phyloP scores from a whole-genome alignment of 2,329 filamentous ascomycete genomes.

The Phialocephala sp. region DNA sequence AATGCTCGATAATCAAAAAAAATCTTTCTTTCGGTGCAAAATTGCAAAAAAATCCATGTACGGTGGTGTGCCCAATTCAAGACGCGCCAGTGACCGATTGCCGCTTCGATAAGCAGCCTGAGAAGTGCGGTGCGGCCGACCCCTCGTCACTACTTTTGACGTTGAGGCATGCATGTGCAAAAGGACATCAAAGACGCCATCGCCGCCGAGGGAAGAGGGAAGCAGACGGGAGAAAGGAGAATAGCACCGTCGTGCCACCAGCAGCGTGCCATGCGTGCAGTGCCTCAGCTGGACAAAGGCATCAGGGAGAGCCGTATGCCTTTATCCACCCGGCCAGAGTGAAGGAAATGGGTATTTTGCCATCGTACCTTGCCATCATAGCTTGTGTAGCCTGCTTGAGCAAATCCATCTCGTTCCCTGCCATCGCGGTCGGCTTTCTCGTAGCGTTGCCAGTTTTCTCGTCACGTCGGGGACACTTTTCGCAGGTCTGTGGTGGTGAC shows the following conservation, averaged over 20 bases:
- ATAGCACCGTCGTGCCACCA: background rate
- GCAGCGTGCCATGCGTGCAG: background rate
- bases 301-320: constrained; percentile 2
- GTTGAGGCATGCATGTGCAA: constrained; percentile 24
- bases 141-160: constrained; percentile 40
- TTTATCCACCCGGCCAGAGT: constrained; percentile 6
- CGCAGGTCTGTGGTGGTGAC: background rate
- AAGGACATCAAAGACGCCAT: constrained; percentile 11
- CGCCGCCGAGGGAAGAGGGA: background rate
- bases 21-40: constrained; percentile 24
- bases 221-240: background rate
- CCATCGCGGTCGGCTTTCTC: constrained; percentile 34
- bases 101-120: constrained; percentile 37
- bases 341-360: constrained; percentile 26
- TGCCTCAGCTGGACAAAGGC: background rate
- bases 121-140: constrained; percentile 23
- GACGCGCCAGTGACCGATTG: constrained; percentile 35
- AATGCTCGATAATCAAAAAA: constrained; percentile 30
- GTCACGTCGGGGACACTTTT: constrained; percentile 10
- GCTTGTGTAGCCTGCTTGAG: constrained; percentile 45
- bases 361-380: constrained; percentile 45
- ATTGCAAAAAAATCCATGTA: constrained; percentile 27
- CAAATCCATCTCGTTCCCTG: constrained; percentile 42
- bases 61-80: constrained; percentile 19
- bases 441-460: constrained; percentile 23